Evolutionary conservation across 208 protist species (phyloP).

Genomic region (Trypanosoma scelopori): DNA sequence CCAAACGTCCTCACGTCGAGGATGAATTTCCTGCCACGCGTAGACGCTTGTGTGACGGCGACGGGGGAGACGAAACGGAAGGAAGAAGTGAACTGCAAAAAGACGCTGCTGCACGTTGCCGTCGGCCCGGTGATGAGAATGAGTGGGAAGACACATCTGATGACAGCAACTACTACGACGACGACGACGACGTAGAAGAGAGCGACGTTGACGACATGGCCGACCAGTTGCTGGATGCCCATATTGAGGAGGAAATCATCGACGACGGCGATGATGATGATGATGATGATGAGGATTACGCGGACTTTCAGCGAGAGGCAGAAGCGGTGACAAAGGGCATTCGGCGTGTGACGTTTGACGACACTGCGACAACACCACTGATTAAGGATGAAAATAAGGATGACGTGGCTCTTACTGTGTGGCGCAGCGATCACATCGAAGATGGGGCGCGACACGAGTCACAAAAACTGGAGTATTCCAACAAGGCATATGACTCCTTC

Average conservation of each 20-base stretch:
- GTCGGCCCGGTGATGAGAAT: slow-evolving; percentile 25
- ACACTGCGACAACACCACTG: slow-evolving; percentile 18
- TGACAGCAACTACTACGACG: slow-evolving; percentile 41
- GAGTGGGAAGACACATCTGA: slow-evolving; percentile 35
- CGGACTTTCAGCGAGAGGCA: slow-evolving; percentile 72
- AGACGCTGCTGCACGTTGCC: neutral
- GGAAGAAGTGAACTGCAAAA: neutral
- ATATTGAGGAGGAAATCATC: slow-evolving; percentile 60
- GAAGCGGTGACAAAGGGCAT: slow-evolving; percentile 37
- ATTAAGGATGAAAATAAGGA: slow-evolving; percentile 23
- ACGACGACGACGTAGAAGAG: slow-evolving; percentile 41
- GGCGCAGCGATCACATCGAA: slow-evolving; percentile 41
- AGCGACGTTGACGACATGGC: slow-evolving; percentile 30
- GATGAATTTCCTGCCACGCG: slow-evolving; percentile 29
- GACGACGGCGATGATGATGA: slow-evolving; percentile 61
- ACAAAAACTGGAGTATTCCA: slow-evolving; percentile 71
- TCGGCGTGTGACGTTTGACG: slow-evolving; percentile 56
- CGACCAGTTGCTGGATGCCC: slow-evolving; percentile 38
- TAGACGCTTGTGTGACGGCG: slow-evolving; percentile 30
- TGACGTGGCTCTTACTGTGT: slow-evolving; percentile 32
- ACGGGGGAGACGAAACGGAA: slow-evolving; percentile 26
- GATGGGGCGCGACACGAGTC: slow-evolving; percentile 22
- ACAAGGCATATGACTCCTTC: slow-evolving; percentile 91
- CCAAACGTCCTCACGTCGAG: slow-evolving; percentile 48
- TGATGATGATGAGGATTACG: slow-evolving; percentile 74